Conservation (phyloP, 202 grass and related monocot genomes). For the Dendrocalamus latiflorus region DNA sequence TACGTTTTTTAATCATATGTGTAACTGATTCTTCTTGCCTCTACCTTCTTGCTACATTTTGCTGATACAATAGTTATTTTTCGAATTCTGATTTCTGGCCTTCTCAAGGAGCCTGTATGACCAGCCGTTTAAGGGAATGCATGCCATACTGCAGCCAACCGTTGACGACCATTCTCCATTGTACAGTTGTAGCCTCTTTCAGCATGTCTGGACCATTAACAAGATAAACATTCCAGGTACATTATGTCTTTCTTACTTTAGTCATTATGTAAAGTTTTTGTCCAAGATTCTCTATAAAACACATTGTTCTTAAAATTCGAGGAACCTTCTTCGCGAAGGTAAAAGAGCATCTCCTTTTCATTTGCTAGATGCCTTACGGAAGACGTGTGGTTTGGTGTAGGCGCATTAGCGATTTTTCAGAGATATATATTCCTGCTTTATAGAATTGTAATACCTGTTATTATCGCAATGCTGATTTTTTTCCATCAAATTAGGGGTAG, state of each 20-base stretch:
- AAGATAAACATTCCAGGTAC: constrained; percentile 29
- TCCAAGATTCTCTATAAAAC: constrained; percentile 30
- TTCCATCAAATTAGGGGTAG: constrained; percentile 1
- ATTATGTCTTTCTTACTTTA: constrained; percentile 32
- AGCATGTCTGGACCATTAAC: neutral
- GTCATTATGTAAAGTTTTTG: constrained; percentile 34
- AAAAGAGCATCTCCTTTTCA: constrained; percentile 48
- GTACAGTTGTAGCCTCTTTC: neutral
- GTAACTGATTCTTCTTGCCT: too few species aligned
- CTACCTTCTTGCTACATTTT: neutral
- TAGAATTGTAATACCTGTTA: neutral
- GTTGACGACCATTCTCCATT: neutral
- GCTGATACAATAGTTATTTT: neutral
- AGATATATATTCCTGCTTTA: constrained; percentile 27
- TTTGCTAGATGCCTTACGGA: constrained; percentile 52
- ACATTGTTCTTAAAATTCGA: constrained; percentile 21
- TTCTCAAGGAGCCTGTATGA: neutral
- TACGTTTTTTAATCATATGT: too few species aligned
- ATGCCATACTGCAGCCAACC: neutral
- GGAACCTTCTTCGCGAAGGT: constrained; percentile 50
- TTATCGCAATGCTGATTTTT: neutral
- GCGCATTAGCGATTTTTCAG: constrained; percentile 31
- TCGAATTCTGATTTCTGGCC: neutral
- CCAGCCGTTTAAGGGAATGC: neutral
- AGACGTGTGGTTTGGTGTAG: constrained; percentile 38